Conservation (phyloP, 768 basidiomycete species). For the Cantharellus cinnabarinus region DNA sequence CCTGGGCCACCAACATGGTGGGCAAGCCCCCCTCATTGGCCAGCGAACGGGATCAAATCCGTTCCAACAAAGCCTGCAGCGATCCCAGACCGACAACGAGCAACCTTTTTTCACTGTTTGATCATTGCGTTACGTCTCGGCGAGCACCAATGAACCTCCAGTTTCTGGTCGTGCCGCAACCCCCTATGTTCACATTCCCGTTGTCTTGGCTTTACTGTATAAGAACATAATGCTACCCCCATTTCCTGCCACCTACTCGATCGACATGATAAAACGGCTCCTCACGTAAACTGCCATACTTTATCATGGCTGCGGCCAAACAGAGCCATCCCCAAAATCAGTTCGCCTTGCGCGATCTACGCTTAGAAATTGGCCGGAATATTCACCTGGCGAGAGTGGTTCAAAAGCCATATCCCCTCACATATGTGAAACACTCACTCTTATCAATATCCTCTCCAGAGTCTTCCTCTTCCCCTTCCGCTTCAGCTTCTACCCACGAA, state of each 20-base stretch:
- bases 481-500: constrained; percentile 39
- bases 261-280: too few relatives aligned
- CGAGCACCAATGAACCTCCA: too few relatives aligned
- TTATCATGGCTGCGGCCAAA: too few relatives aligned
- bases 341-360: background rate
- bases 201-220: too few relatives aligned
- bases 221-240: too few relatives aligned
- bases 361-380: background rate
- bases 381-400: background rate
- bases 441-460: constrained; percentile 6
- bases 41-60: background rate
- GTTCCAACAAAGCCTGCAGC: background rate
- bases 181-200: too few relatives aligned
- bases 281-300: too few relatives aligned
- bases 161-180: too few relatives aligned
- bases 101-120: background rate
- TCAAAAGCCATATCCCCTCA: too few relatives aligned
- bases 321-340: too few relatives aligned
- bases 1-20: constrained; percentile 13
- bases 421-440: background rate
- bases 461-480: constrained; percentile 25
- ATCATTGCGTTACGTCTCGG: background rate
- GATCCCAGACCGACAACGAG: background rate
- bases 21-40: background rate
- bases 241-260: too few relatives aligned